These are phyloP conservation scores for Sextonia rubra DNA, from an alignment of 164 flowering plant species.

Conservation along the genomic window DNA sequence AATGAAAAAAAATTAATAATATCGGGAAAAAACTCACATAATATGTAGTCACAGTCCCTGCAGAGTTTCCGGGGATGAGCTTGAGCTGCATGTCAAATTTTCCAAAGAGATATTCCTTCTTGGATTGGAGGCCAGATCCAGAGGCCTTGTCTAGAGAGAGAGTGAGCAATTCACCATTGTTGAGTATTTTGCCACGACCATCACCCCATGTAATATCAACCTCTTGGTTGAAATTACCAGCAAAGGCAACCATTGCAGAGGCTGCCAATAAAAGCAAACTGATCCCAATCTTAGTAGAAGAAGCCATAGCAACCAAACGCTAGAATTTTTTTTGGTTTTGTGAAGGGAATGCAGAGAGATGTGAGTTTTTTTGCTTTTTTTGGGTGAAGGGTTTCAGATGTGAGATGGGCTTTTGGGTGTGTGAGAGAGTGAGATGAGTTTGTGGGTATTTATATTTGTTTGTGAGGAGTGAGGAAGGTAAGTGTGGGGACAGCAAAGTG, in stretches of 20 bases:
- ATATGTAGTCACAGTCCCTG: conserved; percentile 24
- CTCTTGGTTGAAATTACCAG: conserved; percentile 18
- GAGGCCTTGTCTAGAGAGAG: conserved; percentile 16
- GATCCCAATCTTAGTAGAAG: background rate
- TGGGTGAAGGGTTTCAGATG: too few relatives aligned
- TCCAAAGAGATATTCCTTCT: conserved; percentile 16
- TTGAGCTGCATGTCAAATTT: conserved; percentile 21
- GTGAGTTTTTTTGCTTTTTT: too few relatives aligned
- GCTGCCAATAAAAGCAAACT: background rate
- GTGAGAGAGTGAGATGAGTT: too few relatives aligned
- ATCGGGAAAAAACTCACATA: conserved; percentile 19
- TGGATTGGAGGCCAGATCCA: conserved; percentile 23
- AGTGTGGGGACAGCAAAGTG: too few relatives aligned
- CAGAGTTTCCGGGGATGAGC: conserved; percentile 23
- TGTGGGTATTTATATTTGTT: too few relatives aligned
- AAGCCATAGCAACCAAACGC: background rate
- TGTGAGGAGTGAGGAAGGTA: too few relatives aligned
- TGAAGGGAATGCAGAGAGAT: background rate
- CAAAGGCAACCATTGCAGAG: conserved; percentile 3
- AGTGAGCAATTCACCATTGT: conserved; percentile 24
- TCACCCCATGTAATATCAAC: conserved; percentile 23
- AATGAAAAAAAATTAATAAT: too few relatives aligned
- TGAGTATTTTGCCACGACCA: conserved; percentile 14
- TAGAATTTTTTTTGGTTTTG: background rate
- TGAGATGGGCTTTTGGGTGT: too few relatives aligned